Evolutionary conservation across 1,139 yeast genomes (phyloP), one percentile per base, ranked within the genome.

Genomic region (Williopsis jadinii): DNA sequence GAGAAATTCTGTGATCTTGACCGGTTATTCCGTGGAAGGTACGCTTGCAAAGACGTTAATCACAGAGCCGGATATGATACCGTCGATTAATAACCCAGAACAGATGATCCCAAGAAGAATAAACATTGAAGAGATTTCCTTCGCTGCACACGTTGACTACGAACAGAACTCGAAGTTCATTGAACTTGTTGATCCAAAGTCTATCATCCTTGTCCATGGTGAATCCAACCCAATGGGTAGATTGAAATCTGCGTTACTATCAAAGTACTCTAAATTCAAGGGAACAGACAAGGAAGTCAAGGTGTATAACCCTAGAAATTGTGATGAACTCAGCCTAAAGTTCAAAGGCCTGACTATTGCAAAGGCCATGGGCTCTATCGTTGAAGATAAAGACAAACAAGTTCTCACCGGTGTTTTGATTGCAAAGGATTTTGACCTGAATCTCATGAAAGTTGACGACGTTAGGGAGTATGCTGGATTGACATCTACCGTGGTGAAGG

Each of bases 141-240:
- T 92, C 70, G 98, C 98, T 5, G 99, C 99, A 0, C 99, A 92
- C 64, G 99, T 94, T 14, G 98, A 94, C 60, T 92, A 84, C 62
- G 90, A 85, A 54, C 96, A 92, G 58, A 92, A 92, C 55, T 72
- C 95, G 1, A 87, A 84, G 46, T 92, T 92, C 55, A 92, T 92
- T 42, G 97, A 90, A 54, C 70, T 80, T 47, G 87, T 92, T 6
- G 83, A 84, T 45, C 95, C 99, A 0, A 75, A 76, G 48, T 80
- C 84, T 44, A 82, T 84, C 41, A 87, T 92, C 46, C 71, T 92
- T 45, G 99, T 92, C 1, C 99, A 92, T 60, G 99, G 99, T n/a
- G 99, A 92, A 59, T 80, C 95, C 3, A 88, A 86, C 52, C 97
- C 96, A 28, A 92, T 92, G 98, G 98, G 97, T 44, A 79, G 98